Evolutionary conservation across 225 moss, liverwort and hornwort genomes (phyloP).

Genomic region (Pleurozium schreberi): DNA sequence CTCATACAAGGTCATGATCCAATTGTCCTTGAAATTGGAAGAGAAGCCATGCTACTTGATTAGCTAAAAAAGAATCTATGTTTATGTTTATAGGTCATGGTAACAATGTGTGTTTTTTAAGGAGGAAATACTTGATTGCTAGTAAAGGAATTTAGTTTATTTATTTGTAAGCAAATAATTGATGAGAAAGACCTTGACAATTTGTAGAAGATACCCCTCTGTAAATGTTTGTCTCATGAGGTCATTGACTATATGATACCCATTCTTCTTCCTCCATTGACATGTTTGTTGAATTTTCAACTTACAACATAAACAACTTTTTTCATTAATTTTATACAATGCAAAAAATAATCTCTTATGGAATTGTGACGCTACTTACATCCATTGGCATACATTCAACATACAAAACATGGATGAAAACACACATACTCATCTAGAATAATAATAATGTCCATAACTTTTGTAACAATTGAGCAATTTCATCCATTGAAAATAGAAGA

Average conservation of each 20-base stretch:
- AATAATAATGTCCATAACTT: background rate
- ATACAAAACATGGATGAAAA: background rate
- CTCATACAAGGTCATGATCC: too few species aligned
- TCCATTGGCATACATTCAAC: background rate
- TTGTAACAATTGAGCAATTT: background rate
- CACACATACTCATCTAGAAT: background rate
- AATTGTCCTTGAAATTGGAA: too few species aligned
- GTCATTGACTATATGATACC: background rate
- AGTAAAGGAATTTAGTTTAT: background rate
- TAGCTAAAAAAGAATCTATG: too few species aligned
- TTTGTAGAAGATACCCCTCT: background rate
- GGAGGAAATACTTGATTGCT: background rate
- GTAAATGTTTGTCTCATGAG: background rate
- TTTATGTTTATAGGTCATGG: background rate
- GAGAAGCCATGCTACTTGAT: too few species aligned
- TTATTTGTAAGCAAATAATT: background rate
- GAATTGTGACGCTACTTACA: background rate
- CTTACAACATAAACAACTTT: background rate
- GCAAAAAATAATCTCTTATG: background rate
- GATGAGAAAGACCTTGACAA: background rate
- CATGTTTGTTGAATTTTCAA: background rate
- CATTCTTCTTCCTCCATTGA: background rate
- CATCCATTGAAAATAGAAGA: background rate
- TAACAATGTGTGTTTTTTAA: background rate
- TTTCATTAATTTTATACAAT: background rate